phyloP scores from a whole-genome alignment of 352 stramenopile species.

The Phytopythium boreale region DNA sequence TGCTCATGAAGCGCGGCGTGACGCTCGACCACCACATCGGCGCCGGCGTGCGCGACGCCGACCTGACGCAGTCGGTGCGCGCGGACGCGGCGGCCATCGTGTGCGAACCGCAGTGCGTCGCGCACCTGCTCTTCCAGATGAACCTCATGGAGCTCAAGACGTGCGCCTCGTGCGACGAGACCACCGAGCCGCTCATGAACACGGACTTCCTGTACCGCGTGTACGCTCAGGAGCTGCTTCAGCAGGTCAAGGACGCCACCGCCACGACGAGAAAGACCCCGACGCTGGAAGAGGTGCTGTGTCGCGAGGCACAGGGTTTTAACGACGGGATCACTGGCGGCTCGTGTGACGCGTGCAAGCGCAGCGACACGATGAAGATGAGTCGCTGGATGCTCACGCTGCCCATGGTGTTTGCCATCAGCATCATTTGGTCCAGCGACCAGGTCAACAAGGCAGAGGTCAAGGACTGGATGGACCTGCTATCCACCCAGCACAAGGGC shows the following conservation, averaged over 20 bases:
- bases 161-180: conserved; percentile 57
- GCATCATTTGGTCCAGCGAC: conserved; percentile 78
- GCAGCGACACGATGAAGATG: conserved; percentile 37
- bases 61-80: conserved; percentile 50
- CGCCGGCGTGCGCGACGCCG: conserved; percentile 20
- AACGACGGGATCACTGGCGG: conserved; percentile 25
- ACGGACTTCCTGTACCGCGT: conserved; percentile 84
- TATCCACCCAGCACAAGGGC: conserved; percentile 43
- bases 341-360: conserved; percentile 51
- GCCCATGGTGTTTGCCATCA: conserved; percentile 83
- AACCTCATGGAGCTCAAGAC: conserved; percentile 82
- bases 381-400: conserved; percentile 79
- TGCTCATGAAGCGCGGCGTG: conserved; percentile 35
- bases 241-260: conserved; percentile 14
- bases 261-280: conserved; percentile 11
- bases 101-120: conserved; percentile 78
- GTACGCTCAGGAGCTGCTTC: conserved; percentile 70
- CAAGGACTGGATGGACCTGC: conserved; percentile 62
- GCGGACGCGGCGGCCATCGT: conserved; percentile 63
- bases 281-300: conserved; percentile 61
- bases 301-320: conserved; percentile 46
- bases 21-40: conserved; percentile 4
- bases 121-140: conserved; percentile 83
- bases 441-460: conserved; percentile 66
- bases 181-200: conserved; percentile 76